Conservation (phyloP, 345 rosid genomes). For the Citrus unshiu region DNA sequence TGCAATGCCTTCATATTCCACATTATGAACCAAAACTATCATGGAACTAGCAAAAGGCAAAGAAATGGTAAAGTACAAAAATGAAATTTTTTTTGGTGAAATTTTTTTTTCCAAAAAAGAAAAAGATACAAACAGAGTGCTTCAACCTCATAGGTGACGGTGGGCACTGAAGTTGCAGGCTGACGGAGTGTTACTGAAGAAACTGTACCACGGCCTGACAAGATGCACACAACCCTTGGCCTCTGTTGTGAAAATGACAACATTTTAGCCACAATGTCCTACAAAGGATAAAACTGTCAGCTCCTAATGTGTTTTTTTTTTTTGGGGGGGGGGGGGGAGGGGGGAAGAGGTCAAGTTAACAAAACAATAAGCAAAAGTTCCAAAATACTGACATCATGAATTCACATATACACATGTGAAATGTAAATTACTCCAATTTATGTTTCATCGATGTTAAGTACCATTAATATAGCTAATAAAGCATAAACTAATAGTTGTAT, state of each 20-base stretch:
- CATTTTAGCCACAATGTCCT: conserved; percentile 88
- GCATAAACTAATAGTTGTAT: neutral
- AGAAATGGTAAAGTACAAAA: neutral
- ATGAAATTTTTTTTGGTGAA: neutral
- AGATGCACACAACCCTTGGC: conserved; percentile 85
- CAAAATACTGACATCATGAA: neutral
- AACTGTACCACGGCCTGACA: conserved; percentile 90
- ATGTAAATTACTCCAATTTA: neutral
- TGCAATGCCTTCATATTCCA: neutral
- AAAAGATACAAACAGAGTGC: conserved; percentile 10
- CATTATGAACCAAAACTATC: neutral
- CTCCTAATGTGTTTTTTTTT: neutral
- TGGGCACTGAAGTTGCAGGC: conserved; percentile 63
- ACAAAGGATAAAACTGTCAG: conserved; percentile 4
- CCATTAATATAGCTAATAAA: neutral
- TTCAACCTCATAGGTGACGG: conserved; percentile 72
- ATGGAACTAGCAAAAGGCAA: neutral
- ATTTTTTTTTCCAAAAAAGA: neutral
- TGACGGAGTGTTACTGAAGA: conserved; percentile 81
- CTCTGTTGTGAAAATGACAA: conserved; percentile 82
- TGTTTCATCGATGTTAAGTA: neutral
- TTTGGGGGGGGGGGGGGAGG: too few relatives aligned
- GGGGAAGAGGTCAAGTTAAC: neutral
- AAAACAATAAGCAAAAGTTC: neutral
- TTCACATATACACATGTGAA: neutral